Conservation (phyloP, 345 rosid genomes). For the Populus pruinosa region DNA sequence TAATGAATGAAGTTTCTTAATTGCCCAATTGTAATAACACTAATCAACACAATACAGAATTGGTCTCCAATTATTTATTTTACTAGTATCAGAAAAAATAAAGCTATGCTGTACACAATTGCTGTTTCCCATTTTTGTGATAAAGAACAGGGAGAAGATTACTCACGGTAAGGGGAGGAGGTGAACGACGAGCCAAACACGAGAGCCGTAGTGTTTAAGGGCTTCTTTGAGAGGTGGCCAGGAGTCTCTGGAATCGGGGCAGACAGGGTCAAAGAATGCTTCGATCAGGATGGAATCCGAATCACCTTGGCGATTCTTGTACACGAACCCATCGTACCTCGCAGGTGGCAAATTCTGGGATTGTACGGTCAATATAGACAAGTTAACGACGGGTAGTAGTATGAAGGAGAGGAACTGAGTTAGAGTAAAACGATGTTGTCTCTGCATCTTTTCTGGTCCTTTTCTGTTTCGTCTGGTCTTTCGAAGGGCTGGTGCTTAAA, state of each 20-base stretch:
- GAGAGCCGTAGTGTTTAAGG: slow-evolving; percentile 57
- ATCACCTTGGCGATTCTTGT: slow-evolving; percentile 26
- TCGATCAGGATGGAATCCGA: slow-evolving; percentile 58
- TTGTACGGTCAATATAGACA: slow-evolving; percentile 6
- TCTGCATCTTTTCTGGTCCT: neutral
- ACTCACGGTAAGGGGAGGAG: slow-evolving; percentile 91
- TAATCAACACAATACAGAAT: too few species aligned
- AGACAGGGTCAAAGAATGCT: slow-evolving; percentile 86
- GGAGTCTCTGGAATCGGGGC: slow-evolving; percentile 78
- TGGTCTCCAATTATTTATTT: too few species aligned
- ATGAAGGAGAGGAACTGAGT: slow-evolving; percentile 15
- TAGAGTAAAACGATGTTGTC: neutral
- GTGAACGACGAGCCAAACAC: slow-evolving; percentile 54
- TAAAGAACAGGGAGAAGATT: neutral
- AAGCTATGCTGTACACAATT: neutral
- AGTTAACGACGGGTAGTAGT: neutral
- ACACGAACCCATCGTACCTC: slow-evolving; percentile 72
- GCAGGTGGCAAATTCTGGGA: slow-evolving; percentile 76
- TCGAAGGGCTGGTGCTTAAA: neutral
- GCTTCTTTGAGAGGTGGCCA: slow-evolving; percentile 81
- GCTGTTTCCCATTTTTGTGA: neutral
- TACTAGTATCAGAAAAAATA: too few species aligned
- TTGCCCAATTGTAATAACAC: too few species aligned
- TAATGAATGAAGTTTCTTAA: too few species aligned
- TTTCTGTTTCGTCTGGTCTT: neutral